A percentile compares a stretch with the other conserved stretches of the same genome.
These are phyloP conservation scores for Hymenoscyphus occultus DNA, from an alignment of 2,329 filamentous ascomycete genomes.

Conservation along the genomic window DNA sequence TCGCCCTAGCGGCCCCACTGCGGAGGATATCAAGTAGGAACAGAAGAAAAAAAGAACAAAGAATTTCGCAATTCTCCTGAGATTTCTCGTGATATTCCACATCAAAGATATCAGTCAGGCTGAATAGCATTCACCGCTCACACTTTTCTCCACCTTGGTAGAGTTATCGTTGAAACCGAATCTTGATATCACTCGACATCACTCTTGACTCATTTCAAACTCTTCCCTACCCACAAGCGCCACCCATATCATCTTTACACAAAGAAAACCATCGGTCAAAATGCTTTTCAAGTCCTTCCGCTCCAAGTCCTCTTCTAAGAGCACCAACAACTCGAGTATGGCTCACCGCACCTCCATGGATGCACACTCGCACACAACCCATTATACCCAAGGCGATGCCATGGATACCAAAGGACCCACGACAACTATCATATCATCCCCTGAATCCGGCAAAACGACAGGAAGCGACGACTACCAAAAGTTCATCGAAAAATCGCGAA, in stretches of 20 bases:
- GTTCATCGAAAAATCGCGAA: constrained; percentile 25
- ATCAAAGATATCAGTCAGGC: constrained; percentile 6
- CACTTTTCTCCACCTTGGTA: background rate
- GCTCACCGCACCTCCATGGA: background rate
- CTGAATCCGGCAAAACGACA: constrained; percentile 1
- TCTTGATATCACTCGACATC: constrained; percentile 8
- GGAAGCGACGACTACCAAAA: constrained; percentile 20
- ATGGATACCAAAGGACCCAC: constrained; percentile 1
- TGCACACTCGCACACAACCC: constrained; percentile 13
- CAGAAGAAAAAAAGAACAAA: constrained; percentile 9
- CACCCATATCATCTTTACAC: background rate
- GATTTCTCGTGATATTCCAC: constrained; percentile 4
- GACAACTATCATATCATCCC: constrained; percentile 5
- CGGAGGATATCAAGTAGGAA: constrained; percentile 3
- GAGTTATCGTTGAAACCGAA: background rate
- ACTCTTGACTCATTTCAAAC: constrained; percentile 10
- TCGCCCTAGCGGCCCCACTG: background rate
- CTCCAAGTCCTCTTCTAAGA: constrained; percentile 25
- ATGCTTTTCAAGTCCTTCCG: constrained; percentile 29
- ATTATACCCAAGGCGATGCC: background rate
- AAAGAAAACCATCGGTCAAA: constrained; percentile 7
- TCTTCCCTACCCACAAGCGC: constrained; percentile 8
- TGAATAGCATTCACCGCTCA: background rate
- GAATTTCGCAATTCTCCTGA: constrained; percentile 3
- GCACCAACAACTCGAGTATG: constrained; percentile 14